Conservation (phyloP, 2,329 filamentous ascomycete species). For the Beauveria sp. region DNA sequence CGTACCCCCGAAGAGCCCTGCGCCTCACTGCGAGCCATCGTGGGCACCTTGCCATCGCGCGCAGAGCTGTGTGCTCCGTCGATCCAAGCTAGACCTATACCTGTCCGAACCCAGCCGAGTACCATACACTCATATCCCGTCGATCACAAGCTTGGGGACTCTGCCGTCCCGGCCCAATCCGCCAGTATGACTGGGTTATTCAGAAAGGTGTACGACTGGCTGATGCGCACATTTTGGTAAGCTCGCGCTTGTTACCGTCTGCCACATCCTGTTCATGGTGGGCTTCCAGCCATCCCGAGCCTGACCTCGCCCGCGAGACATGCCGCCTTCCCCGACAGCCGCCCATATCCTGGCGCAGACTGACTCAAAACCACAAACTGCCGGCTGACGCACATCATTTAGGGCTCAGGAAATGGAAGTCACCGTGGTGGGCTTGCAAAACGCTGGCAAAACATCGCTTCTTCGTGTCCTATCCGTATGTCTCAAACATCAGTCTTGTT, state of each 20-base stretch:
- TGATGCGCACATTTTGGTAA: conserved; percentile 95
- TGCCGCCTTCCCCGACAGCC: not conserved
- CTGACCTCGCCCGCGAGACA: not conserved
- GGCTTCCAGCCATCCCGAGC: not conserved
- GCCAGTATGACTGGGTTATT: conserved; percentile 79
- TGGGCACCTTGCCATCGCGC: not conserved
- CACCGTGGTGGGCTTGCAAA: conserved; percentile 96
- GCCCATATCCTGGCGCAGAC: not conserved
- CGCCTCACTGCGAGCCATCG: not conserved
- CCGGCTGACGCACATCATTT: conserved; percentile 10
- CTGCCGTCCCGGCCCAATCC: not conserved
- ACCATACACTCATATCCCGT: not conserved
- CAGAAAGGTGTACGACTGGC: conserved; percentile 94
- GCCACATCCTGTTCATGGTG: not conserved
- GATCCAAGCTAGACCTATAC: not conserved
- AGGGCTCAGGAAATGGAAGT: conserved; percentile 99
- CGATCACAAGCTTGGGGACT: not conserved
- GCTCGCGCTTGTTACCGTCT: conserved; percentile 23
- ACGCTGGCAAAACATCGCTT: conserved; percentile 94
- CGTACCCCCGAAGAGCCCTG: not conserved
- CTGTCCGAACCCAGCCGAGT: not conserved
- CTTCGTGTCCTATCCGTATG: conserved; percentile 91
- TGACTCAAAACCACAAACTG: not conserved
- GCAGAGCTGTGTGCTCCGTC: not conserved
- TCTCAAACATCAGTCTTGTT: conserved; percentile 14